These are phyloP conservation scores for Pseudisothecium myosuroides DNA, from an alignment of 225 moss, liverwort and hornwort species.

Conservation along the genomic window DNA sequence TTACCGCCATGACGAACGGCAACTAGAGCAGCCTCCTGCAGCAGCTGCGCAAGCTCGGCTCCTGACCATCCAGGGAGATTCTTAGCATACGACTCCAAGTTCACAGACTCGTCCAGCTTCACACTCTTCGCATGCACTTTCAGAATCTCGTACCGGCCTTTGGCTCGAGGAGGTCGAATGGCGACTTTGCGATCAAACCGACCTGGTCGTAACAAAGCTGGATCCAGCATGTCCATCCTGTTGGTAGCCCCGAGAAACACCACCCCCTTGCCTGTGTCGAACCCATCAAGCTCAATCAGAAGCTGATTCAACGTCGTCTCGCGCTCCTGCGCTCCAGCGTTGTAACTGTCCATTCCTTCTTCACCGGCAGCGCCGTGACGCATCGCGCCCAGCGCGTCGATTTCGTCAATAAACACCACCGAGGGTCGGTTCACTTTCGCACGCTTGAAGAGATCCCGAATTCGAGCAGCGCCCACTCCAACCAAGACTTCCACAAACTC, in stretches of 20 bases:
- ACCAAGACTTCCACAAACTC: slow-evolving; percentile 98
- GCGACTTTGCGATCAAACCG: slow-evolving; percentile 96
- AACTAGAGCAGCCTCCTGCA: slow-evolving; percentile 92
- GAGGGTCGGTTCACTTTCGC: slow-evolving; percentile 97
- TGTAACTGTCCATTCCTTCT: slow-evolving; percentile 95
- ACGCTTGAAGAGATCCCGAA: slow-evolving; percentile 96
- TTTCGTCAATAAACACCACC: slow-evolving; percentile 97
- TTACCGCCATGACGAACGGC: slow-evolving; percentile 86
- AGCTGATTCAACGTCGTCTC: slow-evolving; percentile 97
- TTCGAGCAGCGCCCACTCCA: slow-evolving; percentile 92
- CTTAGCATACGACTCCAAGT: slow-evolving; percentile 85
- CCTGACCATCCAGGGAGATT: slow-evolving; percentile 98
- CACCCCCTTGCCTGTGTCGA: slow-evolving; percentile 97
- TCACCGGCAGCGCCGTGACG: slow-evolving; percentile 96
- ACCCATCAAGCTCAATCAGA: slow-evolving; percentile 91
- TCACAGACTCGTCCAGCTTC: slow-evolving; percentile 83
- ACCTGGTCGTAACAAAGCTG: slow-evolving; percentile 86
- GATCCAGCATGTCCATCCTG: slow-evolving; percentile 99
- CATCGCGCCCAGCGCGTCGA: slow-evolving; percentile 95
- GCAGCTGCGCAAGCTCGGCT: slow-evolving; percentile 88
- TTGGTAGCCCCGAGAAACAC: slow-evolving; percentile 96
- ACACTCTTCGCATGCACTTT: slow-evolving; percentile 89
- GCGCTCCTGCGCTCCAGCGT: slow-evolving; percentile 93
- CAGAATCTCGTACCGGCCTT: slow-evolving; percentile 86
- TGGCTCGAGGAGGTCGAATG: slow-evolving; percentile 88